phyloP scores from a whole-genome alignment of 192 early-diverging fungal genomes.

The Coemansia sp. region DNA sequence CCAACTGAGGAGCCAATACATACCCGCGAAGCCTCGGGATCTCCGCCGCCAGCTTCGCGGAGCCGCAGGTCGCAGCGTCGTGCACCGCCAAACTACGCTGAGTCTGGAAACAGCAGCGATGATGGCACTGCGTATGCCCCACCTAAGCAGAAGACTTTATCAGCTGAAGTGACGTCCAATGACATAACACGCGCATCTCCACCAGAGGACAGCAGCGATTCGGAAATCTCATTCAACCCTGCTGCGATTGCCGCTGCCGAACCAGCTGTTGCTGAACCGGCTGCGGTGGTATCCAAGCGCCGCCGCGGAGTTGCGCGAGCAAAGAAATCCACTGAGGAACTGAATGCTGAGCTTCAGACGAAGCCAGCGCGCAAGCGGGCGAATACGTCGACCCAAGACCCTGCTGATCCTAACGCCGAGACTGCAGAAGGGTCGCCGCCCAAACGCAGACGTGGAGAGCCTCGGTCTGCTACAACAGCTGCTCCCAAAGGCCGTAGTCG shows the following conservation, averaged over 20 bases:
- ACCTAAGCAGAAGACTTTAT: background rate
- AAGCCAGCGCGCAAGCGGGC: constrained; percentile 36
- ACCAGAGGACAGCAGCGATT: constrained; percentile 39
- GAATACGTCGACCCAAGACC: background rate
- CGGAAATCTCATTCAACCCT: constrained; percentile 49
- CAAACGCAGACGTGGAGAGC: constrained; percentile 38
- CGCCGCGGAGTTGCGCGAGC: constrained; percentile 4
- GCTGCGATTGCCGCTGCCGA: constrained; percentile 14
- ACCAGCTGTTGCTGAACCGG: background rate
- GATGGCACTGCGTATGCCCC: background rate
- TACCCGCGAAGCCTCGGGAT: background rate
- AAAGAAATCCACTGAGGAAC: constrained; percentile 30
- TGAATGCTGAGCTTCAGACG: constrained; percentile 37
- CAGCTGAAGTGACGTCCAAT: background rate
- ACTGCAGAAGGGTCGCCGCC: constrained; percentile 13
- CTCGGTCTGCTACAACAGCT: background rate
- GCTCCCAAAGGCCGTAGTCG: background rate
- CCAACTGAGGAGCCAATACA: background rate
- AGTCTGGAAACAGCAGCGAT: constrained; percentile 19
- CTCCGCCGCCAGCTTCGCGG: background rate
- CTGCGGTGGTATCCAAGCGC: constrained; percentile 4
- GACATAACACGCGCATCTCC: constrained; percentile 3
- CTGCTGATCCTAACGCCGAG: background rate
- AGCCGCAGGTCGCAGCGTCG: background rate
- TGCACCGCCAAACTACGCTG: constrained; percentile 27